A percentile compares a stretch with the other conserved stretches of the same genome.
Conservation (phyloP, 495 filamentous ascomycete genomes). For the Neurospora tetraspora region DNA sequence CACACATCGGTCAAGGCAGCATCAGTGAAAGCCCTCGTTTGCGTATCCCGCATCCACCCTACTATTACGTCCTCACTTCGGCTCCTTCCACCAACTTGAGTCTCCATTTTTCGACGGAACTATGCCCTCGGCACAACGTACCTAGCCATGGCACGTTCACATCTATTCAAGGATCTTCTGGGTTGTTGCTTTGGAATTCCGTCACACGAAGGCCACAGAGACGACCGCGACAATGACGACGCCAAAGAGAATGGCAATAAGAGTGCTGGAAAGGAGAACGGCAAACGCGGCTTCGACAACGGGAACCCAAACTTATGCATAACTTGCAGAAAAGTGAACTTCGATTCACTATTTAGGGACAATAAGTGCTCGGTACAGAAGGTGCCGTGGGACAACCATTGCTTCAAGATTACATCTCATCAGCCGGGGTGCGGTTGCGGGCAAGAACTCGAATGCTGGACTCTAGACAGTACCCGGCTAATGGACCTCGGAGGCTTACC, state of each 20-base stretch:
- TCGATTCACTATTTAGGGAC: not conserved
- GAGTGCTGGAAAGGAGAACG: too few species aligned
- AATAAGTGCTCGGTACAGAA: not conserved
- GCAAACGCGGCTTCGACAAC: not conserved
- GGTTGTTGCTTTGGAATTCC: not conserved
- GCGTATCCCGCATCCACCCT: not conserved
- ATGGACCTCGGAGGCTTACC: not conserved
- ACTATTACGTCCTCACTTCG: not conserved
- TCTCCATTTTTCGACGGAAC: not conserved
- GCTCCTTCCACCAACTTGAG: not conserved
- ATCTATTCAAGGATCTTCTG: not conserved
- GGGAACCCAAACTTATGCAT: not conserved
- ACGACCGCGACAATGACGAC: not conserved
- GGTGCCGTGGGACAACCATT: too few species aligned
- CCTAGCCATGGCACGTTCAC: not conserved
- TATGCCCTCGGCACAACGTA: not conserved
- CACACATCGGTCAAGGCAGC: not conserved
- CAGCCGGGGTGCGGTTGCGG: not conserved
- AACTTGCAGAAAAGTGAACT: not conserved
- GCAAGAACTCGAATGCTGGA: not conserved
- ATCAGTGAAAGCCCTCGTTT: not conserved
- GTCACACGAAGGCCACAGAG: not conserved
- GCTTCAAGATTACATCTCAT: not conserved
- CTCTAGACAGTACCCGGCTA: too few species aligned
- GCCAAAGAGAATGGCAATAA: not conserved